Base-by-base conservation (phyloP, 805 yeast genomes). In the Candida namnaoensis region DNA sequence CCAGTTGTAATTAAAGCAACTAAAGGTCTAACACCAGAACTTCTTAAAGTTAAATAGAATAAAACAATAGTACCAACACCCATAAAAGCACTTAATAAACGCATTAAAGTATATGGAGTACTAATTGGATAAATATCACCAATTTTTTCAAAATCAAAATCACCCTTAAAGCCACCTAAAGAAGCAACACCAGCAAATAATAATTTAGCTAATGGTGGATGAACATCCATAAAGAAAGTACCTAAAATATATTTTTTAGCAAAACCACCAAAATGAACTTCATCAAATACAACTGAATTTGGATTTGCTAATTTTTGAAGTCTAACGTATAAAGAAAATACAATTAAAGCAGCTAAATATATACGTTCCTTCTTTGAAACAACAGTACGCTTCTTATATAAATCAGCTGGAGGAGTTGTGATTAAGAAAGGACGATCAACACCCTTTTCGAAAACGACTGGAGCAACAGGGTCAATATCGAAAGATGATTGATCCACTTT, bases 221-320 rank as follows among this genome's bases (percentile, higher is more conserved):
- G 85, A 36, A 78, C 82, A 58, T 81, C 90, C 74, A 82, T 71
- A 61, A 82, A 83, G 55, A 69, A 82, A 14, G 61, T 61, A 15
- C 87, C 85, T 41, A 65, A 61, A 41, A 80, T 71, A 65, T 88
- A 93, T 62, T 85, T 80, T 44, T 82, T 73, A 30, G 96, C 95
- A 65, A 91, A 93, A n/a, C 95, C 95, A 43, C 99, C 99, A 54
- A 93, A 93, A 62, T 86, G 95, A 35, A 85, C 93, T 61, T 91
- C 99, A 61, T 88, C 96, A 50, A 86, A 86, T 11, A 91, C 95
- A 33, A 88, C 95, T 27, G 90, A 78, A 52, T 78, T 64, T 34
- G 99, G 99, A 47, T 65, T 56, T 26, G 73, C 66, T 44, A 93
- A 66, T 41, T 72, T 66, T 49, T 69, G 66, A 41, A 83, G 67